Base-by-base conservation (phyloP, 2,329 filamentous ascomycete species). In the Coniella lustricola region DNA sequence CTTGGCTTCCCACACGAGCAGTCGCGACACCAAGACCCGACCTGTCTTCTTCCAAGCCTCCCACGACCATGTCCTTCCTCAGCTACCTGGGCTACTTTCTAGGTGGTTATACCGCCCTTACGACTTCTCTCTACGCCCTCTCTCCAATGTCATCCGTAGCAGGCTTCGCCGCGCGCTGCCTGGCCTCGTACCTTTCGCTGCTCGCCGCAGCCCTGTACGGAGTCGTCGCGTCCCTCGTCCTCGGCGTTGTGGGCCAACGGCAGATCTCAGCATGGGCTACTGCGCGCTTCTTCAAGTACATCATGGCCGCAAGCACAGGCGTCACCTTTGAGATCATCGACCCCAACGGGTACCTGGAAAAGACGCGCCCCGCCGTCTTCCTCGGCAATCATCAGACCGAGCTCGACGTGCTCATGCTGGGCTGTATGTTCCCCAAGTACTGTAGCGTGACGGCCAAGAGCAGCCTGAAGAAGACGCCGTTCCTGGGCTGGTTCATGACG, bases 371-470 rank as follows among this genome's bases (percentile, higher is more conserved):
- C 1, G 90, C 88, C 49, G 86, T 98, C 49, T 90, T 98, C 61
- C 76, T 98, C 57, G 87, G 86, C 35, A 97, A 97, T 69, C 93
- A 98, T 71, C 93, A 98, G 76, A 89, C 87, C 18, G 93, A 97
- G 70, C 80, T 98, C 57, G 93, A 98, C 63, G 87, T 98, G 35
- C 76, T 95, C 51, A 86, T 96, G 81, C 78, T 98, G 22, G 93
- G 90, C 54, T 74, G 76, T 67, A 81, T 95, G 61, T 97, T 96
- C 69, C 93, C 93, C 41, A 83, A 81, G 60, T 90, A 94, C 74
- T 95, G 87, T 74, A 90, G 84, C 61, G 86, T 98, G 51, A 96
- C 91, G 20, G 90, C 91, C 40, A 98, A 98, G 77, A 83, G 83
- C 61, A 86, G 81, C 48, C 72, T 98, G 61, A 85, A 84, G 65